Base-by-base conservation (phyloP, 83 land plant species). In the Isoetes engelmannii region DNA sequence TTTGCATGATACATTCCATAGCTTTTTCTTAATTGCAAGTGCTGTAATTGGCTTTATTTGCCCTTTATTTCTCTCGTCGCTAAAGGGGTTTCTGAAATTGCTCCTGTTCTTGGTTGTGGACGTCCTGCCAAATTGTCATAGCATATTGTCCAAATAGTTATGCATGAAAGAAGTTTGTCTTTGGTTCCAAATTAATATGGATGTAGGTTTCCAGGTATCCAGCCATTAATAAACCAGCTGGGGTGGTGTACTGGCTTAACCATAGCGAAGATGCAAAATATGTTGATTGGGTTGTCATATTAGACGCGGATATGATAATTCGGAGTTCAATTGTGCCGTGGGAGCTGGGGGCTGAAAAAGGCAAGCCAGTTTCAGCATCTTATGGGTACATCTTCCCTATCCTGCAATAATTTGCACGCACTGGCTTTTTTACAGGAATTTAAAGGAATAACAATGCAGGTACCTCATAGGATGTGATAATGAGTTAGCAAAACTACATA, bases 191-290 rank as follows among this genome's bases (percentile, higher is more conserved):
- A 12, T 45, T 64, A 12, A 7, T 45, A n/a, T 43, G 12, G 12
- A 10, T 12, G 13, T 37, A 48, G 43, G 10, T 44, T 43, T 61
- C 48, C 78, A 92, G 97, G 98, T 92, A 92, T 70, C 98, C 98
- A 50, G 98, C 98, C 57, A 92, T 92, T 61, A 92, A 92, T 57
- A 92, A 92, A 74, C 98, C 98, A 44, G 98, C 98, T 54, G 98
- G 92, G n/a, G 74, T 92, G 48, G 83, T 85, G 6, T 92, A 92
- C 68, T 92, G 98, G 98, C 92, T 92, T 45, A 69, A 87, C 65
- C 75, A 89, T 61, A 89, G 95, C 61, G 70, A 84, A 75, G 96
- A 92, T 17, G 92, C 89, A 4, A 65, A 92, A 46, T 85, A 87
- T 73, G 96, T 89, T 46, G 98, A 92, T 57, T 92, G 98, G 98